phyloP scores from a whole-genome alignment of 176 grass and related monocot genomes.

The Elaeis guineensis region DNA sequence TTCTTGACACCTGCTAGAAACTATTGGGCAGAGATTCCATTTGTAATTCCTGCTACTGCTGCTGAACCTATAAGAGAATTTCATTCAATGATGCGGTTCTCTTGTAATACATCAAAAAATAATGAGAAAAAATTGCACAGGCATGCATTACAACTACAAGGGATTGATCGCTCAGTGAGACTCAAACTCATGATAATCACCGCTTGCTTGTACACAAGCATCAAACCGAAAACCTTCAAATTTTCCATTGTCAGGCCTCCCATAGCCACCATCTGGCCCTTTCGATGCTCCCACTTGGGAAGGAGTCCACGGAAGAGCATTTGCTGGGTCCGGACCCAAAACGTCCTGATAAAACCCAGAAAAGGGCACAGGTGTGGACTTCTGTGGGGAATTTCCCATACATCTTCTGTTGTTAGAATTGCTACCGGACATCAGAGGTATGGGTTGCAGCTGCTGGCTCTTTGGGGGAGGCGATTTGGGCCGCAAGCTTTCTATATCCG shows the following conservation, averaged over 20 bases:
- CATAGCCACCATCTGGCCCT: conserved; percentile 23
- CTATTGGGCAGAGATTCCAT: no score
- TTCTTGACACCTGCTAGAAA: no score
- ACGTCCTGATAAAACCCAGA: neutral
- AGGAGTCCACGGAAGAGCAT: conserved; percentile 28
- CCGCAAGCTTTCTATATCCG: conserved; percentile 72
- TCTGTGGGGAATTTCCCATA: conserved; percentile 27
- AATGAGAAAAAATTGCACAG: no score
- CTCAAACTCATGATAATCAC: conserved; percentile 21
- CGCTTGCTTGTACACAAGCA: conserved; percentile 20
- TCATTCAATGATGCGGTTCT: no score
- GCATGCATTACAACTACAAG: conserved; percentile 17
- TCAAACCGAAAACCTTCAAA: conserved; percentile 41
- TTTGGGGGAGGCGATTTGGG: conserved; percentile 79
- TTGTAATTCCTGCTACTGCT: no score
- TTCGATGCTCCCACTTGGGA: conserved; percentile 29
- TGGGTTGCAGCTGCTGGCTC: conserved; percentile 37
- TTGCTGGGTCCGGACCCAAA: conserved; percentile 21
- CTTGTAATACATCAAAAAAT: no score
- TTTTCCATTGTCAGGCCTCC: conserved; percentile 12
- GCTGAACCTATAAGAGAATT: no score
- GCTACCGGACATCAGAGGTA: conserved; percentile 11
- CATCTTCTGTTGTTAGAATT: conserved; percentile 38
- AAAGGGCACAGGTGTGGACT: conserved; percentile 5
- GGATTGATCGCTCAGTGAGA: conserved; percentile 18